Percentiles rank a stretch among this genome's conserved stretches.
phyloP scores from a whole-genome alignment of 139 green algal genomes.

The Micractinium conductrix region DNA sequence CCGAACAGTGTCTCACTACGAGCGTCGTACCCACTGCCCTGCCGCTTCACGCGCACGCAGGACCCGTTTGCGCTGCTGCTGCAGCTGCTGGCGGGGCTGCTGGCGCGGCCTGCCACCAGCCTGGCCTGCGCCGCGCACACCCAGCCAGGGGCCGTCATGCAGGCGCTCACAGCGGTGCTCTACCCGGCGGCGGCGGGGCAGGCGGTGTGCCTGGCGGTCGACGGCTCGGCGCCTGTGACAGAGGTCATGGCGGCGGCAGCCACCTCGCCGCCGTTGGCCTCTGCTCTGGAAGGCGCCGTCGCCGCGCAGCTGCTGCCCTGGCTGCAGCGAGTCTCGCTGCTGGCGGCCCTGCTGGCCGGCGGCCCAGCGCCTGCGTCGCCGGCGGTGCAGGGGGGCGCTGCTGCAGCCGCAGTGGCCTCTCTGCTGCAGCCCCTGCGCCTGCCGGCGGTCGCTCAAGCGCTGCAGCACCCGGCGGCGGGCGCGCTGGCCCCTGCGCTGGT shows the following conservation, averaged over 20 bases:
- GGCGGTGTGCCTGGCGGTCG: neutral
- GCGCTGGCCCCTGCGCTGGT: neutral
- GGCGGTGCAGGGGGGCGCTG: neutral
- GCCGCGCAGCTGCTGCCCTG: neutral
- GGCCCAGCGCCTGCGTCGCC: neutral
- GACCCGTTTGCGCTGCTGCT: slow-evolving; percentile 10
- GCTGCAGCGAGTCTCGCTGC: slow-evolving; percentile 10
- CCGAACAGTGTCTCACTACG: too few relatives aligned
- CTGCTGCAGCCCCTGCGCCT: slow-evolving; percentile 1
- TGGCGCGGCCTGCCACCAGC: neutral
- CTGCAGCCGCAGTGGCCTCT: neutral
- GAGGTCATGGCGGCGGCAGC: neutral
- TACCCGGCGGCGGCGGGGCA: neutral
- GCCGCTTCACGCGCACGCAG: neutral
- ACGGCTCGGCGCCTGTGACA: neutral
- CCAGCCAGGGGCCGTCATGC: slow-evolving; percentile 8
- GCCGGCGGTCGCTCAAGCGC: neutral
- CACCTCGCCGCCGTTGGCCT: neutral
- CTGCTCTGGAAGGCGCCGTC: neutral
- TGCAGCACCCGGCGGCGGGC: neutral
- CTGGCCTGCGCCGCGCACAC: neutral
- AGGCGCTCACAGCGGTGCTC: neutral
- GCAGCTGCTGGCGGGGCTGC: slow-evolving; percentile 18
- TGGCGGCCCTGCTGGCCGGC: neutral
- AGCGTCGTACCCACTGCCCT: too few relatives aligned